Evolutionary conservation across 306 rosid genomes (phyloP), one percentile per base, ranked within the genome.

Genomic region (Prunus salicina): DNA sequence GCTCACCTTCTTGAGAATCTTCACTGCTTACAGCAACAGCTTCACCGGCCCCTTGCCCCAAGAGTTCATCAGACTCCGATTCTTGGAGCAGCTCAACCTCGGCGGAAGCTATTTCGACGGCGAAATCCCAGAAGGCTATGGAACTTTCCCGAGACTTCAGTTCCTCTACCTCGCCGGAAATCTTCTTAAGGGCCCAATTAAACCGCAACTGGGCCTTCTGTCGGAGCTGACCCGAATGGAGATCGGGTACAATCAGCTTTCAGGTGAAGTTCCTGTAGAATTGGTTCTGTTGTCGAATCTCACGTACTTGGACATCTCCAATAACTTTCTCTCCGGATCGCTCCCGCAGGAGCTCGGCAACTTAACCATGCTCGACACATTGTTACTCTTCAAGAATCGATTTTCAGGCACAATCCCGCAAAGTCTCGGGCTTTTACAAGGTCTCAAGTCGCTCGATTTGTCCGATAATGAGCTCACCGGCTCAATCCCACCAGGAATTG

Each of bases 71-170:
- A 34, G 67, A 51, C 96, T 90, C 24, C 84, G 85, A n/a, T 87
- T 66, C 56, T 93, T 95, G 0, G 93, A 95, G 73, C 83, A 84
- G 11, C 96, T 95, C 62, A 90, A 89, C 87, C 97, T 95, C 46
- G 95, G 97, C 2, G 99, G 99, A 50, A 95, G 99, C 87, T 92
- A 95, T 88, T 95, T 95, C 87, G 71, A 27, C 3, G 93, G 82
- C 28, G 60, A 25, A 6, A 87, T 95, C 70, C 99, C 99, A 8
- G 55, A 77, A 46, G 65, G 70, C 8, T 95, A 92, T 52, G 96
- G 97, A 62, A 81, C 75, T 20, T 72, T 95, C 52, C 80, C 86
- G 0, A 81, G 89, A 75, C 76, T 95, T 70, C 88, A 82, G 81
- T 51, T 79, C 30, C 83, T 95, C 12, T 7, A 86, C 71, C 76